Evolutionary conservation across 139 green algal species (phyloP), one percentile per base, ranked within the genome.

Genomic region (Nannochloris sp.): DNA sequence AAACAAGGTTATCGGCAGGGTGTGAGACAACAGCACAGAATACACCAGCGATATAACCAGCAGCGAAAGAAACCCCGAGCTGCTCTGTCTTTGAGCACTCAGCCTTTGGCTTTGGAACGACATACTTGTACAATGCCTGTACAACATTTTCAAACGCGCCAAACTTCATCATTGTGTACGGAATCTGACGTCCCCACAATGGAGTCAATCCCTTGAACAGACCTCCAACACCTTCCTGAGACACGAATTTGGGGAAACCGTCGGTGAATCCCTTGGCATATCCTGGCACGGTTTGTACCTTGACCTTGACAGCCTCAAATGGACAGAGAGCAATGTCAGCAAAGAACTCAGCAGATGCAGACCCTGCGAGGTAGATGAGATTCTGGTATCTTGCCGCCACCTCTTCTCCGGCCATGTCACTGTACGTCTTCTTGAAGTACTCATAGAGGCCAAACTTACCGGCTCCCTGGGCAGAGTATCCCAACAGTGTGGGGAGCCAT

Each of bases 81-180:
- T 96, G 89, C 81, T 96, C 89, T 0, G 30, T 61, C 81, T 96
- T 96, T 71, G 43, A 80, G 88, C 89, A 96, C 74, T 96, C 77
- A 6, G 65, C 61, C 66, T 92, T 91, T 46, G 89, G 87, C 83
- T 95, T 95, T 71, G 89, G 89, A 61, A 95, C 82, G 2, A 84
- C 89, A 58, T 95, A 84, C 77, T 92, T 90, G 82, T 96, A 96
- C 71, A 96, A 75, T 23, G 69, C 70, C 55, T 89, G 70, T 48
- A 95, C 89, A 23, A 69, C 80, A 74, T 94, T 94, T 82, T 96
- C 89, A 73, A 96, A 96, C 14, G 79, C 84, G 80, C 83, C 88
- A 57, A 96, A 96, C 80, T 96, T 96, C 82, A 95, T 91, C 88
- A 96, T 96, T 49, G 89, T 96, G 85, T 96, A 96, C 8, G 89